Percentiles rank a stretch among this genome's conserved stretches.
These are phyloP conservation scores for Rubia yunnanensis DNA, from an alignment of 257 asterid species.

Conservation along the genomic window DNA sequence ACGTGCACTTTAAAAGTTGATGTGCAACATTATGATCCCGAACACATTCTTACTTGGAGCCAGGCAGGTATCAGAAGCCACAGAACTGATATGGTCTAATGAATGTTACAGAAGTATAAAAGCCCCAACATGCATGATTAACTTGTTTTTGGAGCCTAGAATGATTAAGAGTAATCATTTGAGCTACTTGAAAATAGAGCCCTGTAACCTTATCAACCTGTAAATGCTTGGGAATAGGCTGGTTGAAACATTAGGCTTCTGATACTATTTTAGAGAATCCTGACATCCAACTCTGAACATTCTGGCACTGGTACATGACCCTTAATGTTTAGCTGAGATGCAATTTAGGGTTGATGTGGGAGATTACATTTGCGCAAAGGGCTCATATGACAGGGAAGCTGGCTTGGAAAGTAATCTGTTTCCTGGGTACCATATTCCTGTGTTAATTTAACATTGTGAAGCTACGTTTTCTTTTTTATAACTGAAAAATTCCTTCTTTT, in stretches of 20 bases:
- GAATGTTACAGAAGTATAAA: not conserved
- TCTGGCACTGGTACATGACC: not conserved
- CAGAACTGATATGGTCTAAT: not conserved
- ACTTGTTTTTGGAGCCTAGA: conserved; percentile 3
- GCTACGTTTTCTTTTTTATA: too few relatives aligned
- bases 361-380: not conserved
- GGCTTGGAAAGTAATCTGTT: too few relatives aligned
- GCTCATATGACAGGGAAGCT: not conserved
- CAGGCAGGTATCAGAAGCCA: not conserved
- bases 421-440: too few relatives aligned
- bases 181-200: not conserved
- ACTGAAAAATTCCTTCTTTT: not conserved
- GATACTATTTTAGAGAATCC: not conserved
- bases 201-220: not conserved
- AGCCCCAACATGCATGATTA: not conserved
- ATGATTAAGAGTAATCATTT: not conserved
- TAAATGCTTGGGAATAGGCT: not conserved
- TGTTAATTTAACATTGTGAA: too few relatives aligned
- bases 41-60: not conserved
- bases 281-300: not conserved
- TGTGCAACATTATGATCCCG: not conserved
- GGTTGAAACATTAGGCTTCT: not conserved
- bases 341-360: not conserved
- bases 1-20: not conserved
- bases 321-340: not conserved